Evolutionary conservation across 1,139 yeast genomes (phyloP), one percentile per base, ranked within the genome.

Genomic region (Candida sp.): DNA sequence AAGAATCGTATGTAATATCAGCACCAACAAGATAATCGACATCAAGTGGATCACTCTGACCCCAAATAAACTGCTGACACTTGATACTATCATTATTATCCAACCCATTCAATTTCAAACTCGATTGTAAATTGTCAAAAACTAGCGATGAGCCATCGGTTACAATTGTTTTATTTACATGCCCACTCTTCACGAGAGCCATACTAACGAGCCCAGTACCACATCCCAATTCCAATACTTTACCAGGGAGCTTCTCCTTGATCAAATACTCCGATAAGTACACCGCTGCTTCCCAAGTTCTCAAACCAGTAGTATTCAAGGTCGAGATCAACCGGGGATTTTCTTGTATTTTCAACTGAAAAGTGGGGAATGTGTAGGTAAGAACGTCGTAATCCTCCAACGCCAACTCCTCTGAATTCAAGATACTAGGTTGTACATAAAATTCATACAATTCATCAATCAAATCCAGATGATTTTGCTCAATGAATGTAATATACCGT

Each of bases 271-370:
- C 72, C 6, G 84, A 66, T 15, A 90, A 64, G 46, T 71, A 88
- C 11, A 87, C 53, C 0, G 96, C 87, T 1, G 97, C 97, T 58
- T 89, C 97, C 98, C 98, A 91, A 0, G 98, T 91, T 37, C 97
- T 68, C 45, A 82, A 66, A 0, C 98, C 98, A 0, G 98, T 91
- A 1, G 96, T 85, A 5, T 95, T 96, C 27, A 68, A 60, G 0
- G 89, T 89, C 15, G 88, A 77, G 8, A 88, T 78, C 40, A 87
- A 50, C 45, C 74, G 69, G 0, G 91, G 95, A 0, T 79, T 72
- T 55, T 87, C 95, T 44, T 66, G 65, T 3, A 85, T 76, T 57
- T 3, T 47, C 49, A 7, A 51, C 30, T 35, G 22, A n/a, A 22
- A 11, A 8, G 38, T n/a, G 4, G 11, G 8, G 15, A 81, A 55